Evolutionary conservation across 1,139 yeast genomes (phyloP), one percentile per base, ranked within the genome.

Genomic region (Diutina mesorugosa): DNA sequence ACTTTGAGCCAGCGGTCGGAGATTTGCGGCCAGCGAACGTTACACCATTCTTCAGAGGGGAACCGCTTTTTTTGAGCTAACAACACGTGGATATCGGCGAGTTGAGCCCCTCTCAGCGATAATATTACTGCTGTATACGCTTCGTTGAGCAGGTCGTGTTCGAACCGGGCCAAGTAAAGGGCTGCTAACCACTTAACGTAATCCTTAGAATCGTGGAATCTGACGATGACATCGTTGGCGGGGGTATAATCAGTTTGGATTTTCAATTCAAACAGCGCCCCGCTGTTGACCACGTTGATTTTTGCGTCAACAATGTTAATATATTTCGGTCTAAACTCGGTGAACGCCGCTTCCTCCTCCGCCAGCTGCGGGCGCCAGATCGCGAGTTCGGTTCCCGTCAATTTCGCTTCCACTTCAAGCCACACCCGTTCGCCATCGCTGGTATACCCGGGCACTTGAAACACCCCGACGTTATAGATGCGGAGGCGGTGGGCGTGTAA

Each of bases 1-100:
- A 80, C 78, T 63, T 78, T 73, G 41, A 80, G 66, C 84, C 85
- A 81, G 65, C 78, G 78, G 59, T 77, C 73, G 58, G 80, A 78
- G 52, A 80, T 69, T 61, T 78, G 82, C 7, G 85, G 85, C 61
- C 80, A 74, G 57, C 85, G 66, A 58, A 81, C 65, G 62, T 80
- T 77, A 64, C 81, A 78, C 85, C 85, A 81, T 62, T 81, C 85
- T 56, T 66, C 72, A 58, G 77, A 74, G 28, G 76, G 66, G 56
- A 72, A 70, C 58, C 78, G 70, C 62, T 78, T 77, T 59, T 71
- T 74, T 55, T 76, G 76, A 3, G 79, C 73, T 57, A 81, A 69
- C 47, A 81, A 67, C 2, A 81, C 77, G 61, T 79, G 79, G 55
- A 80, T 73, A 63, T 81, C 85, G n/a, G 78, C 72, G 60, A 80